Conservation (phyloP, 169 alveolate species). For the Eimeria tenella region DNA sequence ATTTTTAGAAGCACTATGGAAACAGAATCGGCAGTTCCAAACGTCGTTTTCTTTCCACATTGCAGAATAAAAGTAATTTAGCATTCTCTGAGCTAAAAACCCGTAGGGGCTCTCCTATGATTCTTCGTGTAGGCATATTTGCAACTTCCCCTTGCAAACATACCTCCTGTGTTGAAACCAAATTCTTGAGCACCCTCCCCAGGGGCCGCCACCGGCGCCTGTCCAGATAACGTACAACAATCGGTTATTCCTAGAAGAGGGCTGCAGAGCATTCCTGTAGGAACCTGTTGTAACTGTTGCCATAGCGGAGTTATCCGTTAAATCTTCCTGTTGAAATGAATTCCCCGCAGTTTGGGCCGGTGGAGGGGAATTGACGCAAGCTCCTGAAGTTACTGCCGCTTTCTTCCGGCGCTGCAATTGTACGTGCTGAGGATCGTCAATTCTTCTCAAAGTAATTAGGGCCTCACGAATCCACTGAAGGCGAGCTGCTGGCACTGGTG, state of each 20-base stretch:
- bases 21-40: no score
- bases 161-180: conserved; percentile 63
- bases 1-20: no score
- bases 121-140: background rate
- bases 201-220: conserved; percentile 67
- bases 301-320: background rate
- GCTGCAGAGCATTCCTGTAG: background rate
- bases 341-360: conserved; percentile 31
- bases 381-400: conserved; percentile 28
- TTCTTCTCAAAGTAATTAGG: conserved; percentile 49
- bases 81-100: no score
- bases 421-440: conserved; percentile 64
- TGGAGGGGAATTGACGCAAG: conserved; percentile 23
- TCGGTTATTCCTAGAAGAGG: conserved; percentile 46
- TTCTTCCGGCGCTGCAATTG: conserved; percentile 73
- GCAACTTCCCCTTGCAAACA: background rate
- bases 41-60: background rate
- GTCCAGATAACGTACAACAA: conserved; percentile 60
- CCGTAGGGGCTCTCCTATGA: background rate
- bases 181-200: conserved; percentile 66
- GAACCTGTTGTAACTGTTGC: conserved; percentile 12
- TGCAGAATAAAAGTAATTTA: background rate
- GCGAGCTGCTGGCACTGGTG: conserved; percentile 17
- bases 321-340: conserved; percentile 4
- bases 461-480: conserved; percentile 75